Evolutionary conservation across 2,329 filamentous ascomycete species (phyloP).

Genomic region (Beauveria varroae): DNA sequence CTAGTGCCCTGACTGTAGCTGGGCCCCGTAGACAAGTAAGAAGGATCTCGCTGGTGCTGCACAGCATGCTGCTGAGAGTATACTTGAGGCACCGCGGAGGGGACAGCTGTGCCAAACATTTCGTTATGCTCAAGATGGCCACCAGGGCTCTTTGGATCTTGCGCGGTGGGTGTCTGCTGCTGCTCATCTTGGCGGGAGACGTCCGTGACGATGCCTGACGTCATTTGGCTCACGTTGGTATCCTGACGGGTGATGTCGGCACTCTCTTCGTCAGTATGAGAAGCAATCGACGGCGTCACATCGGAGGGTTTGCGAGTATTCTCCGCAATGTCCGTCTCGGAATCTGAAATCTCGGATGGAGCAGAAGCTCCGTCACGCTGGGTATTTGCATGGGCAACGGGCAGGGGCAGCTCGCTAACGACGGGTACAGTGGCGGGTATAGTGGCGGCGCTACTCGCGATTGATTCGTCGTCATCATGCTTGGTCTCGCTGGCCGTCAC

Average conservation of each 20-base stretch:
- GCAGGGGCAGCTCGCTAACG: neutral
- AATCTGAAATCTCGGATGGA: neutral
- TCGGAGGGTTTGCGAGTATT: neutral
- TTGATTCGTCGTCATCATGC: neutral
- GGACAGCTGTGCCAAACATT: neutral
- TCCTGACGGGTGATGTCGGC: neutral
- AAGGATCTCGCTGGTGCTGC: neutral
- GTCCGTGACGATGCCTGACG: neutral
- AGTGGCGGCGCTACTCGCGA: neutral
- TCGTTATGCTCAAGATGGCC: neutral
- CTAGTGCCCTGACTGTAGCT: neutral
- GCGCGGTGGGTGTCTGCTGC: neutral
- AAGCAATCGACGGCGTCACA: neutral
- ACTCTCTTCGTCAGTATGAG: neutral
- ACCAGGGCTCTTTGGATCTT: neutral
- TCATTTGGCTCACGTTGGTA: neutral
- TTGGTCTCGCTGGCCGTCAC: neutral
- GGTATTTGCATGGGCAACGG: neutral
- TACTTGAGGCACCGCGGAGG: neutral
- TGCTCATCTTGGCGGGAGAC: neutral
- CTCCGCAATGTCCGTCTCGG: neutral
- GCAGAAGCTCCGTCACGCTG: neutral
- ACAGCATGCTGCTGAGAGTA: neutral
- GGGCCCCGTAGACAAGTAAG: neutral
- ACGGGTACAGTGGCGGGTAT: neutral